Base-by-base conservation (phyloP, 805 yeast genomes). In the Schwanniomyces vanrijiae region DNA sequence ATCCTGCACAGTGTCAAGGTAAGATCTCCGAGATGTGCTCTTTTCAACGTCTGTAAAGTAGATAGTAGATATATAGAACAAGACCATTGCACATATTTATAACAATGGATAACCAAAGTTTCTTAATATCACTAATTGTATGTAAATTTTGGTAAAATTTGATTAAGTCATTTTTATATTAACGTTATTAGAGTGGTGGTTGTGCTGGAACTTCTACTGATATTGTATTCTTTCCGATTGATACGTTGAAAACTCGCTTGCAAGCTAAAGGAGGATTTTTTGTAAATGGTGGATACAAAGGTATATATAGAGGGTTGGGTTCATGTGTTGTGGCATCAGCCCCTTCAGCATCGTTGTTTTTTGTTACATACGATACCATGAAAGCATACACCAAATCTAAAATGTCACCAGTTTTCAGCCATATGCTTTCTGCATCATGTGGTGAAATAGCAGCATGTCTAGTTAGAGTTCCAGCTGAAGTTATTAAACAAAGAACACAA, bases 191-290 rank as follows among this genome's bases (percentile, higher is more conserved):
- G 78, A 83, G 91, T 59, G 99, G 99, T 33, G 99, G 88, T 6
- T 84, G 94, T 49, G 97, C 99, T 5, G 99, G 99, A 13, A 94
- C 97, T 1, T 84, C 95, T 5, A 91, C 97, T 1, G 99, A 94
- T 68, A 73, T 94, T 33, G 90, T 86, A 3, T 94, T 94, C 67
- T 94, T 92, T 73, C 99, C 99, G 11, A 89, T 94, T 34, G 99
- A 94, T 59, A 94, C 99, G 1, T 58, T 94, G 47, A 94, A 94
- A 68, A 94, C 99, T 0, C 75, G 99, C 47, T 72, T 94, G 13
- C 99, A 94, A 65, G 98, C 99, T 18, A 83, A 83, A 61, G 97
- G 96, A 29, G 99, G 99, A 0, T 92, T 94, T 59, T 88, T 90
- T 64, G 71, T 67, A 14, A 92, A 91, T 67, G 99, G 99, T 24